These are phyloP conservation scores for Zygnema circumcarinatum DNA, from an alignment of 139 green algal species.

Conservation along the genomic window DNA sequence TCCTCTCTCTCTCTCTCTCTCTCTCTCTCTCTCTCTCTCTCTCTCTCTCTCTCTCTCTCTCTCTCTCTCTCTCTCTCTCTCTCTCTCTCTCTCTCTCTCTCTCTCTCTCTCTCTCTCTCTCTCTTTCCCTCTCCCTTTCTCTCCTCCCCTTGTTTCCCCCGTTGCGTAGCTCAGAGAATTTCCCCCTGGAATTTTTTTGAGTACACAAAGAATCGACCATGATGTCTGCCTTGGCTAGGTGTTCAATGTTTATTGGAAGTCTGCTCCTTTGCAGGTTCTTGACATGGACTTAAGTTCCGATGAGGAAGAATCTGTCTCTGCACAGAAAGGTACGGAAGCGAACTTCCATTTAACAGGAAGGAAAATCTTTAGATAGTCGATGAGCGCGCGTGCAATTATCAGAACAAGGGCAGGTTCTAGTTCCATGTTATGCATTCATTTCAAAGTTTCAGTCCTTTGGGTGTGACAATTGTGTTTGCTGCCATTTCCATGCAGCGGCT, in stretches of 20 bases:
- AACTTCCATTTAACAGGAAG: neutral
- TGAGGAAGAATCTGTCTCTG: conserved; percentile 9
- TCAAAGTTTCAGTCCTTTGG: no score
- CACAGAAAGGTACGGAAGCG: conserved; percentile 1
- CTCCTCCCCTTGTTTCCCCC: neutral
- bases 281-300: conserved; percentile 28
- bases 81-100: neutral
- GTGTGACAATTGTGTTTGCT: no score
- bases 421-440: no score
- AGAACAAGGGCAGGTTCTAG: no score
- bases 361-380: no score
- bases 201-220: no score
- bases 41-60: neutral
- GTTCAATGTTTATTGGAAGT: no score
- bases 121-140: neutral
- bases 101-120: neutral
- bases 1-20: neutral
- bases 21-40: neutral
- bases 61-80: neutral
- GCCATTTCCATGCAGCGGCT: no score
- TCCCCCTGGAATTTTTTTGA: no score
- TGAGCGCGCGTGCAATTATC: no score
- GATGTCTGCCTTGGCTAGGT: no score
- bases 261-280: no score
- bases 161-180: neutral